Conservation (phyloP, 805 yeast genomes). For the Cyberlindnera mississippiensis region DNA sequence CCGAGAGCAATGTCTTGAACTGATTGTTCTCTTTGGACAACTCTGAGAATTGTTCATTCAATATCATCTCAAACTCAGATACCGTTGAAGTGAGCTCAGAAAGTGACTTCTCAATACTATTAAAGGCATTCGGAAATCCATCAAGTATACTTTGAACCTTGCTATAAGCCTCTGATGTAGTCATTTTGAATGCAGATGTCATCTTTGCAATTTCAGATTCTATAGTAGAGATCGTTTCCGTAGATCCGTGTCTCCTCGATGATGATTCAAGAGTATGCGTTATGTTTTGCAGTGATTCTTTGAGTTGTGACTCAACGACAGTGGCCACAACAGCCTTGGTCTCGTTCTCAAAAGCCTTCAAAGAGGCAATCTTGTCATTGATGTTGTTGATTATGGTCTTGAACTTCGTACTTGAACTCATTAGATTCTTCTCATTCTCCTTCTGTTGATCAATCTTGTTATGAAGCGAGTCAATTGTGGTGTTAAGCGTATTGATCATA, state of each 20-base stretch:
- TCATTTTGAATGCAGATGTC: constrained; percentile 15
- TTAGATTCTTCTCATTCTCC: constrained; percentile 30
- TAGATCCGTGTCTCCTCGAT: constrained; percentile 1
- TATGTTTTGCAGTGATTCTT: constrained; percentile 6
- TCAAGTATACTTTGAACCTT: constrained; percentile 21
- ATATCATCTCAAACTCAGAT: constrained; percentile 7
- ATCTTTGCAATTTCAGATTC: constrained; percentile 14
- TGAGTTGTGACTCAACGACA: constrained; percentile 12
- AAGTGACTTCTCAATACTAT: constrained; percentile 19
- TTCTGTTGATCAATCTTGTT: constrained; percentile 30
- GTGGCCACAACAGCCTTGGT: constrained; percentile 18
- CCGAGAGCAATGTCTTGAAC: constrained; percentile 19
- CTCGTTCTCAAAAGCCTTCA: constrained; percentile 23
- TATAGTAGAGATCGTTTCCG: constrained; percentile 5
- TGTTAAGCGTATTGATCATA: constrained; percentile 26
- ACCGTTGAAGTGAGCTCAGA: constrained; percentile 10
- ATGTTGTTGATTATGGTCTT: constrained; percentile 29
- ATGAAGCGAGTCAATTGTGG: constrained; percentile 26
- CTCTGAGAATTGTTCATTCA: constrained; percentile 21
- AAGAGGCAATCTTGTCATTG: constrained; percentile 25
- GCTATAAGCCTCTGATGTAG: constrained; percentile 22
- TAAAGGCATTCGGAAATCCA: constrained; percentile 22
- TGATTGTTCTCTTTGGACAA: constrained; percentile 26
- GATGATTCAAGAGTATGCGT: constrained; percentile 1
- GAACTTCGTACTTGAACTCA: constrained; percentile 31